Conservation (phyloP, 2,329 filamentous ascomycete genomes). For the Pestalotiopsis sp. region DNA sequence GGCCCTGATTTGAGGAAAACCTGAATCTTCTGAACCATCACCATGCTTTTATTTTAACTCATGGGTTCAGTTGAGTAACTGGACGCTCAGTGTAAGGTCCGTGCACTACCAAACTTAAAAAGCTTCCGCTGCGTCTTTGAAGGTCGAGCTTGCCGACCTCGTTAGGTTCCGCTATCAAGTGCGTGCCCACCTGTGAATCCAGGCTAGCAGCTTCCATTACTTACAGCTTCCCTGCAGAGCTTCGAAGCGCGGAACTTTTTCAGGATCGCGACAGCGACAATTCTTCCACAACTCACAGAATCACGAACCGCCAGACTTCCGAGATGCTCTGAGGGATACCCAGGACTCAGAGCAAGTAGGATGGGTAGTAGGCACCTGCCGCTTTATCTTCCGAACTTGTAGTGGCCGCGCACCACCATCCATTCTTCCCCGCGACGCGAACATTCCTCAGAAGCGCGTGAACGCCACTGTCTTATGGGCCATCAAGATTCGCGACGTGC, state of each 20-base stretch:
- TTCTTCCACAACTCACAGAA: not conserved
- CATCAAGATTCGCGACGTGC: not conserved
- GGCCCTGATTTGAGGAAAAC: not conserved
- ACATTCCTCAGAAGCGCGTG: not conserved
- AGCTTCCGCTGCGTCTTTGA: not conserved
- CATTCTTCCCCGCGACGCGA: slow-evolving; percentile 3
- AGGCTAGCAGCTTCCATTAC: not conserved
- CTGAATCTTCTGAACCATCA: not conserved
- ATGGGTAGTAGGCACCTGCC: not conserved
- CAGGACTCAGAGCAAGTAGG: not conserved
- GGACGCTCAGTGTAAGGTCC: not conserved
- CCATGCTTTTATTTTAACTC: too few relatives aligned
- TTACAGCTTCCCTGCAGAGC: too few relatives aligned
- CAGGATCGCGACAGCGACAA: not conserved
- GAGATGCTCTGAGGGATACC: not conserved
- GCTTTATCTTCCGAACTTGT: not conserved
- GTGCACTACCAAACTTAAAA: not conserved
- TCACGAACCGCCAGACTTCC: not conserved
- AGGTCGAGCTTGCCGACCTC: not conserved
- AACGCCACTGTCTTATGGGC: not conserved
- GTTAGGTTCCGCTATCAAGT: not conserved
- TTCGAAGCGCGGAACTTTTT: not conserved
- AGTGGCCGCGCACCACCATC: not conserved
- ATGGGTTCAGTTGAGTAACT: not conserved
- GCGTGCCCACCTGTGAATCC: not conserved